Percentiles rank a stretch among this genome's conserved stretches.
These are phyloP conservation scores for Citrus hindsii DNA, from an alignment of 345 rosid genomes.

Conservation along the genomic window DNA sequence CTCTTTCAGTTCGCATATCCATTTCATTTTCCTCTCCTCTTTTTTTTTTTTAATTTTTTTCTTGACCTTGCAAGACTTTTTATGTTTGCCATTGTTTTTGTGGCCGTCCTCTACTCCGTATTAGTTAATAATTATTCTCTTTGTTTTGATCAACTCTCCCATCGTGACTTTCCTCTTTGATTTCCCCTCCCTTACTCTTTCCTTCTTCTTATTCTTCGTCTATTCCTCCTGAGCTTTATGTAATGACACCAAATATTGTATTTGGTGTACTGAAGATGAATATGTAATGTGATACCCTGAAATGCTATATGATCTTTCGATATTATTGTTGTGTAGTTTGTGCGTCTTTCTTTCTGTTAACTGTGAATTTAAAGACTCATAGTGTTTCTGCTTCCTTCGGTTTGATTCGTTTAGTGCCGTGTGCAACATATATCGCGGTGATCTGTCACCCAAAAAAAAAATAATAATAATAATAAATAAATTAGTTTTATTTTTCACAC, in stretches of 20 bases:
- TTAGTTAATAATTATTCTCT: neutral
- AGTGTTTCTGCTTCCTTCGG: neutral
- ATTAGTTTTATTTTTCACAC: accelerated
- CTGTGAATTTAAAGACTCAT: neutral
- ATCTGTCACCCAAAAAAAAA: too few relatives aligned
- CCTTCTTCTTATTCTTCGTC: neutral
- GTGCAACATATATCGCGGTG: neutral
- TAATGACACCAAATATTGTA: neutral
- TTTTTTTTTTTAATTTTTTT: slow-evolving; percentile 23
- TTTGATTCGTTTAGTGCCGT: neutral
- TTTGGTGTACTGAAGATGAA: too few relatives aligned
- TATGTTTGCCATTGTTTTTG: accelerated
- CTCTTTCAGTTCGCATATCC: neutral
- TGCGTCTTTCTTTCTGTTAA: neutral
- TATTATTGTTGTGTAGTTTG: neutral
- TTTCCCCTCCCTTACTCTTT: too few relatives aligned
- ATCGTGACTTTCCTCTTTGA: neutral
- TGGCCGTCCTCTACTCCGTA: neutral
- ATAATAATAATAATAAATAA: too few relatives aligned
- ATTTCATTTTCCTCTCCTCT: neutral
- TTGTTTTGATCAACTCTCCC: neutral
- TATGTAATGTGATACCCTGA: neutral
- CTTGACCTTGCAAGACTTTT: slow-evolving; percentile 80
- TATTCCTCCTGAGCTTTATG: slow-evolving; percentile 17
- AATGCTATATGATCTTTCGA: neutral